phyloP scores from a whole-genome alignment of 352 stramenopile genomes.

The Phytophthora ramorum region DNA sequence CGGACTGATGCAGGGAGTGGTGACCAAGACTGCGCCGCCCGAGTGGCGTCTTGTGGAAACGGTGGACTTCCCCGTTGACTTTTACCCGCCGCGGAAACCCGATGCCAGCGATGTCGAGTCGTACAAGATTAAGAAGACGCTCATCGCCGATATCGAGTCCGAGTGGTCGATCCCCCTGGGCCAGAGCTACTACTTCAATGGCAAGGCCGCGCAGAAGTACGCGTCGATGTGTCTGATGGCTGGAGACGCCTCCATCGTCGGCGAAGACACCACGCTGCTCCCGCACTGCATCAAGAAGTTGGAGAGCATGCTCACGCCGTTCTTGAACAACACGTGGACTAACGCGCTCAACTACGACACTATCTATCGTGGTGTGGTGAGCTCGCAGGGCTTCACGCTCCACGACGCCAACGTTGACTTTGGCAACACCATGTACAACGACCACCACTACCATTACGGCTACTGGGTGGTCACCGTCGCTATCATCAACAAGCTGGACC shows the following conservation, averaged over 20 bases:
- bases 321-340: slow-evolving; percentile 51
- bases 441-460: slow-evolving; percentile 63
- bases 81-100: slow-evolving; percentile 55
- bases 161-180: slow-evolving; percentile 48
- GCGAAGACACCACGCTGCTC: slow-evolving; percentile 44
- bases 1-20: slow-evolving; percentile 58
- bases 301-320: slow-evolving; percentile 41
- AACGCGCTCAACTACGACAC: slow-evolving; percentile 56
- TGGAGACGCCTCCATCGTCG: slow-evolving; percentile 46
- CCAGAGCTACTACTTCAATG: slow-evolving; percentile 65
- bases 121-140: slow-evolving; percentile 45
- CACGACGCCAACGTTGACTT: slow-evolving; percentile 56
- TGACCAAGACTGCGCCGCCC: slow-evolving; percentile 52
- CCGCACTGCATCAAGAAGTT: slow-evolving; percentile 46
- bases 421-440: slow-evolving; percentile 65
- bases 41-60: slow-evolving; percentile 61
- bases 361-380: slow-evolving; percentile 53
- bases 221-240: slow-evolving; percentile 60
- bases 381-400: slow-evolving; percentile 50
- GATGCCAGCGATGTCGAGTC: slow-evolving; percentile 30
- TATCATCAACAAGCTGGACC: slow-evolving; percentile 53
- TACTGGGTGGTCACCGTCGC: slow-evolving; percentile 51
- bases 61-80: slow-evolving; percentile 46
- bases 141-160: slow-evolving; percentile 50
- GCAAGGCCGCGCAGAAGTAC: slow-evolving; percentile 61